A percentile compares a stretch with the other conserved stretches of the same genome.
phyloP scores from a whole-genome alignment of 768 basidiomycete species.

The Trametes elegans region DNA sequence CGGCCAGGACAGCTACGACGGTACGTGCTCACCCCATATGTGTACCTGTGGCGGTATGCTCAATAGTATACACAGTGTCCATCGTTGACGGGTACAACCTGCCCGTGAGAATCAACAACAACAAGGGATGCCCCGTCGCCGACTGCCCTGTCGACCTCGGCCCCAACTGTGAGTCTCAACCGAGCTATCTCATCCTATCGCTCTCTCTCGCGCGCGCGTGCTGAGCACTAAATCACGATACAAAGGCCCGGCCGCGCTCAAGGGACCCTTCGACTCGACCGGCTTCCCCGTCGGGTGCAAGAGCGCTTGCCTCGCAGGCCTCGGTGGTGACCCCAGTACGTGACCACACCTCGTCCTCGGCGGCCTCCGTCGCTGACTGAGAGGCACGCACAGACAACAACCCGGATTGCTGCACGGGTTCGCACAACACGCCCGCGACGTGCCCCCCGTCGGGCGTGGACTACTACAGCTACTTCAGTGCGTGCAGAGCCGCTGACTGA shows the following conservation, averaged over 20 bases:
- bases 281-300: constrained; percentile 43
- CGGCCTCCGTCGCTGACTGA: too few relatives aligned
- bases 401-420: constrained; percentile 63
- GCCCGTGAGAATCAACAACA: constrained; percentile 34
- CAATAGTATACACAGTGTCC: constrained; percentile 27
- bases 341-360: too few relatives aligned
- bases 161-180: constrained; percentile 36
- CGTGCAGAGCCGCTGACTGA: too few relatives aligned
- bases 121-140: constrained; percentile 33
- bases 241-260: constrained; percentile 34
- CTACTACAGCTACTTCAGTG: constrained; percentile 49
- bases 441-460: constrained; percentile 50
- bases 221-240: too few relatives aligned
- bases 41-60: too few relatives aligned
- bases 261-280: constrained; percentile 36
- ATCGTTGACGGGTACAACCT: constrained; percentile 35
- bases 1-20: constrained; percentile 35
- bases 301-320: constrained; percentile 40
- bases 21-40: constrained; percentile 14
- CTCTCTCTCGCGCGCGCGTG: not conserved
- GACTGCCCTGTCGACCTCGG: constrained; percentile 38
- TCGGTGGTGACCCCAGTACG: constrained; percentile 33
- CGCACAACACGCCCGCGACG: constrained; percentile 47
- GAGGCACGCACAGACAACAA: constrained; percentile 43
- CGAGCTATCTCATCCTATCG: too few relatives aligned